Percentiles rank a stretch among this genome's conserved stretches.
These are phyloP conservation scores for Agapanthus africanus DNA, from an alignment of 106 monocot species.

Conservation along the genomic window DNA sequence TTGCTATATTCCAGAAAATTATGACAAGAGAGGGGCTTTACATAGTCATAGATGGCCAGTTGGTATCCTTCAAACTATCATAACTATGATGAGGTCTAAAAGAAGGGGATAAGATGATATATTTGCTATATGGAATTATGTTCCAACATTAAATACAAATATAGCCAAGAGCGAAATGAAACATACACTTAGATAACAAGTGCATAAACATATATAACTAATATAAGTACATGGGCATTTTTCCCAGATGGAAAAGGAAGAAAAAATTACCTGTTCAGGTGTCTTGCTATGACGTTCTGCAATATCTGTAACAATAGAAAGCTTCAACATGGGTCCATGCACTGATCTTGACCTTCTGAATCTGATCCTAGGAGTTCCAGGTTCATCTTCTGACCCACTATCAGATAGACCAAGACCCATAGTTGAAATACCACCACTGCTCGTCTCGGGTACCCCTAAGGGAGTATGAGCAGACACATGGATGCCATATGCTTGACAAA, in stretches of 20 bases:
- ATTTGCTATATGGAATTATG: too few relatives aligned
- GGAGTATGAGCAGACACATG: slow-evolving; percentile 94
- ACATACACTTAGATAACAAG: too few relatives aligned
- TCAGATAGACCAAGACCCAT: slow-evolving; percentile 39
- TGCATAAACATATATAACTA: too few relatives aligned
- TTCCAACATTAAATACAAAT: too few relatives aligned
- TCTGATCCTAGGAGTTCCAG: slow-evolving; percentile 71
- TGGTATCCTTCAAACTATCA: too few relatives aligned
- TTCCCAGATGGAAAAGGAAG: neutral
- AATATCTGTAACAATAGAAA: slow-evolving; percentile 68
- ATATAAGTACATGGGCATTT: too few relatives aligned
- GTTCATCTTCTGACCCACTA: slow-evolving; percentile 86
- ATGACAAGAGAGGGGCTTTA: too few relatives aligned
- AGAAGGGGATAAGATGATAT: too few relatives aligned
- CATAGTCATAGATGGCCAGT: too few relatives aligned
- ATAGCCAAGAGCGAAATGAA: too few relatives aligned
- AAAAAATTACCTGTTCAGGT: slow-evolving; percentile 60
- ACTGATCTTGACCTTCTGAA: slow-evolving; percentile 87
- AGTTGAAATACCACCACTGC: slow-evolving; percentile 18
- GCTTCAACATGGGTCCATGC: slow-evolving; percentile 82
- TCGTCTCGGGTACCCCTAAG: slow-evolving; percentile 52
- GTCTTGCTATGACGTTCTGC: slow-evolving; percentile 67
- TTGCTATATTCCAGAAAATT: too few relatives aligned
- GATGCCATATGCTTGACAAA: slow-evolving; percentile 72
- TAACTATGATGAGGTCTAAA: too few relatives aligned